A percentile compares a stretch with the other conserved stretches of the same genome.
phyloP scores from a whole-genome alignment of 805 yeast genomes.

The Saccharomycopsis amapae region DNA sequence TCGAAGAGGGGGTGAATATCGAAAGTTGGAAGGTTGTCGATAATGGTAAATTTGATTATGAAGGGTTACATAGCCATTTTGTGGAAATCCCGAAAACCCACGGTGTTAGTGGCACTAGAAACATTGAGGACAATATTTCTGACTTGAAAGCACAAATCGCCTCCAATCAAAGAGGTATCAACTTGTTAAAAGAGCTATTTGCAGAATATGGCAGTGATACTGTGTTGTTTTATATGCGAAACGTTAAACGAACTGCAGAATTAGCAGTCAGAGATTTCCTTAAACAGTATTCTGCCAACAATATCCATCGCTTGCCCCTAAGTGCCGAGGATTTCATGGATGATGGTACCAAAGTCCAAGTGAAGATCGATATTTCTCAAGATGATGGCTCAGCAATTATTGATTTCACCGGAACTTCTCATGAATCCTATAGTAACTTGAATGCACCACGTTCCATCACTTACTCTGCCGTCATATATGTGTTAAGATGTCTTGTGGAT shows the following conservation, averaged over 20 bases:
- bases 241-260: slow-evolving; percentile 76
- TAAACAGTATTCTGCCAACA: slow-evolving; percentile 34
- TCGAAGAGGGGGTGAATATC: slow-evolving; percentile 89
- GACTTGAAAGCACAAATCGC: slow-evolving; percentile 83
- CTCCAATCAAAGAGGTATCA: slow-evolving; percentile 81
- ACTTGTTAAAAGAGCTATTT: slow-evolving; percentile 51
- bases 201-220: slow-evolving; percentile 53
- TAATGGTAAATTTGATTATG: slow-evolving; percentile 64
- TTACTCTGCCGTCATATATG: slow-evolving; percentile 81
- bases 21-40: slow-evolving; percentile 67
- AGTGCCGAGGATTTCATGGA: slow-evolving; percentile 67
- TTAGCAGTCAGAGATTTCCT: slow-evolving; percentile 53
- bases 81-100: slow-evolving; percentile 71
- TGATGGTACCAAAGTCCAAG: slow-evolving; percentile 65
- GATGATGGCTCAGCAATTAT: slow-evolving; percentile 57
- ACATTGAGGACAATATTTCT: slow-evolving; percentile 74
- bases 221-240: slow-evolving; percentile 68
- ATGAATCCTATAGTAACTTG: slow-evolving; percentile 82
- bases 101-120: slow-evolving; percentile 86
- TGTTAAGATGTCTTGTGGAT: slow-evolving; percentile 74
- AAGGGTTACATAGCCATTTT: slow-evolving; percentile 51
- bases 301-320: slow-evolving; percentile 35
- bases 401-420: slow-evolving; percentile 81
- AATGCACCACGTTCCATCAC: slow-evolving; percentile 92
- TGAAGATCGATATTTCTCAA: slow-evolving; percentile 44